These are phyloP conservation scores for Dichomitus squalens DNA, from an alignment of 1,284 basidiomycete species.

Conservation along the genomic window DNA sequence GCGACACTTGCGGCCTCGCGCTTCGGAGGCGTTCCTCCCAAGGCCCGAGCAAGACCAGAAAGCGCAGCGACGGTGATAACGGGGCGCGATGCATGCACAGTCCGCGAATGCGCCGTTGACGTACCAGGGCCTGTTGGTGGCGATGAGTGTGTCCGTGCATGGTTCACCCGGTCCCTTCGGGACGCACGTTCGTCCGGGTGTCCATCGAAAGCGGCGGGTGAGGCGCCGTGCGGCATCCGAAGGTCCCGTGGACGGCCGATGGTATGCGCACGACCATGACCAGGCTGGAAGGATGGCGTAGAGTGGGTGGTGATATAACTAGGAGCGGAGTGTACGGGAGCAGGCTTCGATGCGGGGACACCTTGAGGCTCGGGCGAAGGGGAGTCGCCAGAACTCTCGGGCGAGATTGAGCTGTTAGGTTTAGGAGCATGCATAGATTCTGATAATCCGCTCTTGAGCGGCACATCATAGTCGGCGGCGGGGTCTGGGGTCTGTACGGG, in stretches of 20 bases:
- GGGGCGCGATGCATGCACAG: conserved; percentile 54
- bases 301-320: conserved; percentile 36
- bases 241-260: conserved; percentile 39
- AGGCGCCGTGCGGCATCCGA: conserved; percentile 14
- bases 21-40: conserved; percentile 43
- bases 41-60: conserved; percentile 60
- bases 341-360: conserved; percentile 50
- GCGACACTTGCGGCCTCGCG: conserved; percentile 26
- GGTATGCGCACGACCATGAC: conserved; percentile 57
- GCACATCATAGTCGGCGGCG: conserved; percentile 15
- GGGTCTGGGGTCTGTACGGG: conserved; percentile 9
- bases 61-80: conserved; percentile 70
- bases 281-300: conserved; percentile 30
- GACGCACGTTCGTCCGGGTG: conserved; percentile 20
- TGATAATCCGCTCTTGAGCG: conserved; percentile 27
- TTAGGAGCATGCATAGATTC: conserved; percentile 20
- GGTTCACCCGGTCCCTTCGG: conserved; percentile 29
- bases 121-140: conserved; percentile 45
- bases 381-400: conserved; percentile 5
- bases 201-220: conserved; percentile 24
- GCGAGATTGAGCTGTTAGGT: background rate
- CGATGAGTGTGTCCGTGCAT: conserved; percentile 65
- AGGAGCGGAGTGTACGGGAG: conserved; percentile 39
- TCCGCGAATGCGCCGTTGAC: conserved; percentile 35
- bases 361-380: conserved; percentile 22